Evolutionary conservation across 2,329 filamentous ascomycete species (phyloP).

Genomic region (Beauveria caledonica): DNA sequence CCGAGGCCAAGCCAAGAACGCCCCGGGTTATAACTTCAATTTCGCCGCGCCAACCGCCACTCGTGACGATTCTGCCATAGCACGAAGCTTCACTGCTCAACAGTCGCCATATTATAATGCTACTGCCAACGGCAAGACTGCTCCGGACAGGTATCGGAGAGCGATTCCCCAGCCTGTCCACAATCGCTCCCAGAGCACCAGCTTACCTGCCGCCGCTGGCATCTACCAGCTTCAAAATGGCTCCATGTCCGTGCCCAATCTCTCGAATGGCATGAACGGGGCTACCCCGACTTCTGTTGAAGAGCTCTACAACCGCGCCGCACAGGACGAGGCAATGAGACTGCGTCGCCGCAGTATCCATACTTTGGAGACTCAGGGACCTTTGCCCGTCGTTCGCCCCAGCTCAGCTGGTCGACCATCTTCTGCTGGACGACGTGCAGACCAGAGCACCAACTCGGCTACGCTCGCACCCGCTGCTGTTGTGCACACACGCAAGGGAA

Average conservation of each 20-base stretch:
- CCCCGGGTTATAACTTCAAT: slow-evolving; percentile 29
- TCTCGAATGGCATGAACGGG: slow-evolving; percentile 47
- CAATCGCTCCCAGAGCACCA: slow-evolving; percentile 28
- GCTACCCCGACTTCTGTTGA: slow-evolving; percentile 46
- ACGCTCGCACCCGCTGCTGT: slow-evolving; percentile 23
- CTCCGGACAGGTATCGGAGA: slow-evolving; percentile 72
- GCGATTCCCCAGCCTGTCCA: slow-evolving; percentile 37
- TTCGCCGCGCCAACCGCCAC: slow-evolving; percentile 33
- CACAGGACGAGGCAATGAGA: slow-evolving; percentile 63
- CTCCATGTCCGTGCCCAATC: slow-evolving; percentile 29
- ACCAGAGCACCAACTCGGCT: slow-evolving; percentile 31
- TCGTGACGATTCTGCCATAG: slow-evolving; percentile 44
- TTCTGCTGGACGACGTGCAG: slow-evolving; percentile 17
- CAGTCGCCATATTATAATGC: slow-evolving; percentile 39
- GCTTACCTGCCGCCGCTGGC: slow-evolving; percentile 21
- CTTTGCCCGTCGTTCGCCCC: slow-evolving; percentile 32
- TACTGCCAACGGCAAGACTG: slow-evolving; percentile 37
- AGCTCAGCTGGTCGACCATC: slow-evolving; percentile 19
- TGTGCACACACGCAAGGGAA: slow-evolving; percentile 42
- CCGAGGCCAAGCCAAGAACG: slow-evolving; percentile 26
- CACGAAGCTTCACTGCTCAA: slow-evolving; percentile 34
- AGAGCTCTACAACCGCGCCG: slow-evolving; percentile 52
- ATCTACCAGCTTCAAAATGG: slow-evolving; percentile 24
- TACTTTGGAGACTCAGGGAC: slow-evolving; percentile 36
- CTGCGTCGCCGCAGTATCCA: slow-evolving; percentile 79